Percentiles rank a stretch among this genome's conserved stretches.
These are phyloP conservation scores for Pueraria montana DNA, from an alignment of 306 rosid genomes.

Conservation along the genomic window DNA sequence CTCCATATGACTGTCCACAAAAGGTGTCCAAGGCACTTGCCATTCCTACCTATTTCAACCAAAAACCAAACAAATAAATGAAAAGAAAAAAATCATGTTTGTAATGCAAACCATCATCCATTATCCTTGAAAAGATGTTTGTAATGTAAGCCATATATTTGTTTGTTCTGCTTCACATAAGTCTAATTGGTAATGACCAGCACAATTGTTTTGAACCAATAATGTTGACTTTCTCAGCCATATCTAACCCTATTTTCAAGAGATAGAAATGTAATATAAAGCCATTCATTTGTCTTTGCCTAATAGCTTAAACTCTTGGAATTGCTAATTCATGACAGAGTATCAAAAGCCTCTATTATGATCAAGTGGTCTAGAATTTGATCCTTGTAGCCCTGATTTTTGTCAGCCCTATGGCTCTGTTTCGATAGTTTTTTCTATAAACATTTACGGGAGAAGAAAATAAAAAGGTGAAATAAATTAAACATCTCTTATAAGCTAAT, in stretches of 20 bases:
- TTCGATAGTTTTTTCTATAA: too few relatives aligned
- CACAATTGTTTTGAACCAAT: background rate
- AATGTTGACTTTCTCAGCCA: background rate
- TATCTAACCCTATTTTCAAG: background rate
- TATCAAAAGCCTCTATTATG: background rate
- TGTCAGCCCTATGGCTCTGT: too few relatives aligned
- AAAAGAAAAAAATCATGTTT: background rate
- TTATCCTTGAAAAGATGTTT: conserved; percentile 7
- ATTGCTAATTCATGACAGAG: background rate
- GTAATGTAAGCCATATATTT: background rate
- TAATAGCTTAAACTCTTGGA: background rate
- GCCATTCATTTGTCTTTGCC: background rate
- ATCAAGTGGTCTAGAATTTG: background rate
- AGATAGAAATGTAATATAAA: background rate
- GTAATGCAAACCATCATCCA: background rate
- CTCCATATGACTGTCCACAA: conserved; percentile 81
- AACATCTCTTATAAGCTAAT: too few relatives aligned
- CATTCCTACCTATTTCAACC: conserved; percentile 65
- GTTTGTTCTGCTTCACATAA: background rate
- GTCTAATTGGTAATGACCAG: background rate
- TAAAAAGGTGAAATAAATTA: too few relatives aligned
- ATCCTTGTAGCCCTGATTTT: background rate
- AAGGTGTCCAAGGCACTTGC: conserved; percentile 82
- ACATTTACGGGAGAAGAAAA: too few relatives aligned
- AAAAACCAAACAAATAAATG: background rate